A percentile compares a stretch with the other conserved stretches of the same genome.
These are phyloP conservation scores for Prunus armeniaca DNA, from an alignment of 306 rosid genomes.

Conservation along the genomic window DNA sequence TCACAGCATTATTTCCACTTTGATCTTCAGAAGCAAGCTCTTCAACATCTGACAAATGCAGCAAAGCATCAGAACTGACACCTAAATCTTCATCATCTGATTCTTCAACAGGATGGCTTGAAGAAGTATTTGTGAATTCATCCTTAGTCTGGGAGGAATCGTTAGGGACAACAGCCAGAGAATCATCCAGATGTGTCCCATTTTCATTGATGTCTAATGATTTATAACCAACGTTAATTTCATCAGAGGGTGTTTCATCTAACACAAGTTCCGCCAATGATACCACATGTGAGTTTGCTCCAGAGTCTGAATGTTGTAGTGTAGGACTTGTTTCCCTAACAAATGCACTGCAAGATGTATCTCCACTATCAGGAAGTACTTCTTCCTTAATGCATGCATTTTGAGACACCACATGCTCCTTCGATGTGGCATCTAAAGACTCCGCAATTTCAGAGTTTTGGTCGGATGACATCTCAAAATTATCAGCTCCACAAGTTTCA, in stretches of 20 bases:
- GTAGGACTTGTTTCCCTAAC: constrained; percentile 32
- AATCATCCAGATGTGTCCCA: constrained; percentile 34
- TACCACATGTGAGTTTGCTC: constrained; percentile 25
- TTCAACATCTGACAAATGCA: constrained; percentile 35
- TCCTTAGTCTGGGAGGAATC: constrained; percentile 29
- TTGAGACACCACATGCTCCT: constrained; percentile 28
- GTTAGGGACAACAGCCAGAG: constrained; percentile 25
- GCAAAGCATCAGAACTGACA: constrained; percentile 33
- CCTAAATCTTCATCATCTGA: constrained; percentile 32
- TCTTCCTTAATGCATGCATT: constrained; percentile 35
- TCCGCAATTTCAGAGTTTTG: constrained; percentile 30
- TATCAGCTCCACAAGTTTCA: constrained; percentile 38
- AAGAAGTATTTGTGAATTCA: constrained; percentile 37
- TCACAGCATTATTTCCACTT: constrained; percentile 26
- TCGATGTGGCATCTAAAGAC: constrained; percentile 25
- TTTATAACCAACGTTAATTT: constrained; percentile 25
- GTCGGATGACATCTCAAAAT: constrained; percentile 32
- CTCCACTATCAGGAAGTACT: constrained; percentile 31
- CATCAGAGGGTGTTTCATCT: constrained; percentile 31
- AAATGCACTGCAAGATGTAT: constrained; percentile 38
- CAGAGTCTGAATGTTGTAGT: constrained; percentile 33
- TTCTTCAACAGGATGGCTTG: constrained; percentile 32
- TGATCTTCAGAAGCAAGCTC: constrained; percentile 35
- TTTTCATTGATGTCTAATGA: constrained; percentile 31
- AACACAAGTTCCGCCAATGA: constrained; percentile 27